phyloP scores from a whole-genome alignment of 164 flowering plant genomes.

The Aristolochia californica region DNA sequence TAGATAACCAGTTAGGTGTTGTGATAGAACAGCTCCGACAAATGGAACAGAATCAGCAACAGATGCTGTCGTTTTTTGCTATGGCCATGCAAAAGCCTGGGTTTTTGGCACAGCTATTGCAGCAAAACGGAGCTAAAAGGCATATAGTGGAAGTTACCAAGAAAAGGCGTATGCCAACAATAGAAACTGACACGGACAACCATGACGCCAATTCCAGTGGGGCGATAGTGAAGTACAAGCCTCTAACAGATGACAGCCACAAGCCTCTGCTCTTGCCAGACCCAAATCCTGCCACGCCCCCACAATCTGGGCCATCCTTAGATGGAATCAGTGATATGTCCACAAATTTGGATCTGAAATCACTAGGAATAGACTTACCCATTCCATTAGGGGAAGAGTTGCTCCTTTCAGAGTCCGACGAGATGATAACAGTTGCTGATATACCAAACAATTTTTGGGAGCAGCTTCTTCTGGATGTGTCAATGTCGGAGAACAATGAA shows the following conservation, averaged over 20 bases:
- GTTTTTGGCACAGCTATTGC: conserved; percentile 47
- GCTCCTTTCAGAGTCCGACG: conserved; percentile 1
- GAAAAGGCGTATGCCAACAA: conserved; percentile 27
- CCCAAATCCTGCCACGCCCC: neutral
- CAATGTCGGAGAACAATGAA: conserved; percentile 3
- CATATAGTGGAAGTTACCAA: conserved; percentile 44
- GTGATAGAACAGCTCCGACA: conserved; percentile 50
- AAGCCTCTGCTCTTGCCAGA: conserved; percentile 7
- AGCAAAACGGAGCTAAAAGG: conserved; percentile 41
- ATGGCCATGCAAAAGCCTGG: conserved; percentile 54
- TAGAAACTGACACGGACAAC: neutral
- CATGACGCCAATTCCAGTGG: neutral
- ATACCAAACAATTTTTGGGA: conserved; percentile 6
- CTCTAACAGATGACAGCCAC: conserved; percentile 3
- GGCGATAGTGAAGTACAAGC: conserved; percentile 7
- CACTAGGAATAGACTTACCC: neutral
- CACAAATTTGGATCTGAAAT: conserved; percentile 3
- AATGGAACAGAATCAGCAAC: conserved; percentile 58
- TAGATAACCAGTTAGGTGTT: conserved; percentile 25
- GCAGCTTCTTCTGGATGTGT: conserved; percentile 7
- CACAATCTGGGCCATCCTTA: neutral
- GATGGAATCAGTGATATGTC: neutral
- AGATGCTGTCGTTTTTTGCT: conserved; percentile 74
- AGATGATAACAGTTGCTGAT: neutral
- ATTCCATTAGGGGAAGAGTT: conserved; percentile 2